These are phyloP conservation scores for Durotheca rogersii DNA, from an alignment of 495 filamentous ascomycete genomes.

Conservation along the genomic window DNA sequence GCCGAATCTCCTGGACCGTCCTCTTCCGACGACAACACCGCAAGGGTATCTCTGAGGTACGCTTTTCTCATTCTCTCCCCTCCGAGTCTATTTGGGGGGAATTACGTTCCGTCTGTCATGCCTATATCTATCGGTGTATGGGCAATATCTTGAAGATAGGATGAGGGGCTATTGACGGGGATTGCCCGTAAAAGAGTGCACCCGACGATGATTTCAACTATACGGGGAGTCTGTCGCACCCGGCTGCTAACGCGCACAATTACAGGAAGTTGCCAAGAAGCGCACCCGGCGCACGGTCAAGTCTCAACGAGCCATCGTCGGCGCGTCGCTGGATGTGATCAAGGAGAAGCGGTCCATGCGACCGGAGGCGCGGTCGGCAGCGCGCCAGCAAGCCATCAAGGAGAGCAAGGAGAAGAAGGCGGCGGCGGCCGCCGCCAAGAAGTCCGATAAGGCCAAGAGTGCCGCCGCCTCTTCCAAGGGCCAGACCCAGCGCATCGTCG, in stretches of 20 bases:
- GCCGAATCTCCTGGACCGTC: constrained; percentile 96
- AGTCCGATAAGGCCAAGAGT: constrained; percentile 97
- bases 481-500: constrained; percentile 72
- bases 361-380: constrained; percentile 91
- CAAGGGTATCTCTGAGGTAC: constrained; percentile 99
- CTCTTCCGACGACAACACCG: constrained; percentile 97
- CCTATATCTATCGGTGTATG: too few relatives aligned
- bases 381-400: constrained; percentile 87
- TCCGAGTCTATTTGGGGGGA: too few relatives aligned
- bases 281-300: constrained; percentile 97
- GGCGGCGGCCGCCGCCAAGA: constrained; percentile 84
- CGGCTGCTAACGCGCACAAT: constrained; percentile 47
- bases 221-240: too few relatives aligned
- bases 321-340: constrained; percentile 98
- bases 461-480: constrained; percentile 74
- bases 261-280: constrained; percentile 99
- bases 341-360: constrained; percentile 95
- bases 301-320: constrained; percentile 97
- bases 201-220: too few relatives aligned
- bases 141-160: too few relatives aligned
- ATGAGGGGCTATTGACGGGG: too few relatives aligned
- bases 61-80: constrained; percentile 32
- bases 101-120: too few relatives aligned
- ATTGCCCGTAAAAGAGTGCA: too few relatives aligned
- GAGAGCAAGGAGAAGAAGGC: constrained; percentile 97